phyloP scores from a whole-genome alignment of 2,329 filamentous ascomycete species.

The Sporothrix sp. region DNA sequence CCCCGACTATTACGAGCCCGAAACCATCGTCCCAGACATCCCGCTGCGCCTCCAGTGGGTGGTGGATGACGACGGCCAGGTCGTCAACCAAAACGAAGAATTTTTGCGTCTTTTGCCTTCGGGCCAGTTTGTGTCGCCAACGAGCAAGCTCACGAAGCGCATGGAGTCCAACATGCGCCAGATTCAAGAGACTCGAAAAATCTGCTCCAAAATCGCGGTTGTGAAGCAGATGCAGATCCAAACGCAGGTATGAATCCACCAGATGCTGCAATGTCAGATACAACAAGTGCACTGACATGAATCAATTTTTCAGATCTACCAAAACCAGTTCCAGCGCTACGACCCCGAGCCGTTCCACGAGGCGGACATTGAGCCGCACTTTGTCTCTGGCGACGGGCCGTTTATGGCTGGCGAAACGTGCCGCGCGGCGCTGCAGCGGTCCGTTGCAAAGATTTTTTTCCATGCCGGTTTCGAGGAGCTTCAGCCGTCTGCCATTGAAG shows the following conservation, averaged over 20 bases:
- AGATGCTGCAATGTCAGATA: too few relatives aligned
- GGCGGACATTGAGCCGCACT: slow-evolving; percentile 76
- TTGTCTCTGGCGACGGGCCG: slow-evolving; percentile 78
- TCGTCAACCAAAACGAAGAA: slow-evolving; percentile 80
- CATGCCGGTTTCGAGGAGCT: slow-evolving; percentile 95
- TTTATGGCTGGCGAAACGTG: slow-evolving; percentile 78
- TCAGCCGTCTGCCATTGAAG: slow-evolving; percentile 86
- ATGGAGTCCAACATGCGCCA: slow-evolving; percentile 88
- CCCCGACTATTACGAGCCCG: slow-evolving; percentile 88
- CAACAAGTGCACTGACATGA: background rate
- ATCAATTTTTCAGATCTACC: slow-evolving; percentile 87
- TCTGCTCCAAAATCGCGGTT: slow-evolving; percentile 92
- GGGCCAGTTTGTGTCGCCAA: slow-evolving; percentile 65
- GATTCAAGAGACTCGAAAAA: slow-evolving; percentile 92
- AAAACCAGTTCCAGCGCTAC: slow-evolving; percentile 97
- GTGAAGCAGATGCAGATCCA: slow-evolving; percentile 99
- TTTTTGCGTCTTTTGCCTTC: slow-evolving; percentile 68
- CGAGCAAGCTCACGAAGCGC: slow-evolving; percentile 63
- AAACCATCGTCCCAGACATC: slow-evolving; percentile 79
- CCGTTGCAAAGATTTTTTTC: slow-evolving; percentile 90
- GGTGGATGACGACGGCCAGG: slow-evolving; percentile 79
- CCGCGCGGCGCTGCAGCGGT: slow-evolving; percentile 75
- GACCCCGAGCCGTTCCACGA: slow-evolving; percentile 84
- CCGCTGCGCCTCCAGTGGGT: slow-evolving; percentile 71
- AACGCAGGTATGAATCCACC: slow-evolving; percentile 56